Percentiles rank a stretch among this genome's conserved stretches.
Conservation (phyloP, 2,329 filamentous ascomycete genomes). For the Aspergillus brasiliensis region DNA sequence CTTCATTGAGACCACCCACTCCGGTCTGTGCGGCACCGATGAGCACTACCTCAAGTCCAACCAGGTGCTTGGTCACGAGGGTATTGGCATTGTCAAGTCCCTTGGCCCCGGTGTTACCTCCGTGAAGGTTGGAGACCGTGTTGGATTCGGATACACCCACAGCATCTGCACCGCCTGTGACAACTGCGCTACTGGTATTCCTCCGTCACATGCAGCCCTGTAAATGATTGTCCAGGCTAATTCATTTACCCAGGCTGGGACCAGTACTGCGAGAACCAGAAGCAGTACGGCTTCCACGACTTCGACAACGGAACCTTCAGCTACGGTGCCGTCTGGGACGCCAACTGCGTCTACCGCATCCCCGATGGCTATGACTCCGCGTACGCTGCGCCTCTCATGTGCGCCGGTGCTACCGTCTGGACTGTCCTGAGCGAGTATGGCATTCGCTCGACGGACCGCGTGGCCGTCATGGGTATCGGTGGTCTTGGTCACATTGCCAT, state of each 20-base stretch:
- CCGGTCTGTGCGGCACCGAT: constrained; percentile 29
- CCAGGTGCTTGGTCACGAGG: constrained; percentile 55
- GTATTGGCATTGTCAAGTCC: constrained; percentile 52
- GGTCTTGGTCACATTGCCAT: constrained; percentile 18
- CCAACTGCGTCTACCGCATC: constrained; percentile 15
- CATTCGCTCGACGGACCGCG: constrained; percentile 11
- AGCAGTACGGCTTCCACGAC: constrained; percentile 30
- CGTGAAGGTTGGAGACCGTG: constrained; percentile 47
- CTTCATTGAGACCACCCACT: constrained; percentile 24
- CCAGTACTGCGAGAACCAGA: constrained; percentile 26
- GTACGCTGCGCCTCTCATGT: constrained; percentile 17
- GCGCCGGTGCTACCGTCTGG: constrained; percentile 15
- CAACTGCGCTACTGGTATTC: constrained; percentile 28
- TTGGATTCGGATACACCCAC: constrained; percentile 36
- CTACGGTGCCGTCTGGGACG: constrained; percentile 33
- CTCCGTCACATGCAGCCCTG: too few species aligned
- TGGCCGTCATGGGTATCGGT: constrained; percentile 15
- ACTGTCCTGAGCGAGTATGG: constrained; percentile 11
- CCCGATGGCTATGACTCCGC: background rate
- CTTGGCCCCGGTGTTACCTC: constrained; percentile 47
- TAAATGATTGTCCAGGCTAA: background rate
- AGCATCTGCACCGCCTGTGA: constrained; percentile 33
- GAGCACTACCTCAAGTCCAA: constrained; percentile 21
- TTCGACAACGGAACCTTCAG: constrained; percentile 36
- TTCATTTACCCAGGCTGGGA: constrained; percentile 16